These are phyloP conservation scores for Odontarrhena argentea DNA, from an alignment of 345 rosid genomes.

Conservation along the genomic window DNA sequence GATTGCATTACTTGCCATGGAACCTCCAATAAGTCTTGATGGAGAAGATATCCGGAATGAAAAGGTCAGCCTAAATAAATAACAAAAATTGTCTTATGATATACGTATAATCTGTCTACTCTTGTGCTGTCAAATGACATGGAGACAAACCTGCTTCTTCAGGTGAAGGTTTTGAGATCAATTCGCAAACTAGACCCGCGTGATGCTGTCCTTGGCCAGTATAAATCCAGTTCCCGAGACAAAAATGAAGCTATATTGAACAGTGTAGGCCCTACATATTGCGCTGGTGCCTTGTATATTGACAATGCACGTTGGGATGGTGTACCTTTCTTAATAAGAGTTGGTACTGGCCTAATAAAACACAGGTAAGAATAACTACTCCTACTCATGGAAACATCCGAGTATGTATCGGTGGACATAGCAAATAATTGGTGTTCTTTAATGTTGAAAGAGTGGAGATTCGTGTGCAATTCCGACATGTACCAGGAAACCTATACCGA, in stretches of 20 bases:
- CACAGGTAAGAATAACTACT: slow-evolving; percentile 52
- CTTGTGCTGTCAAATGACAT: slow-evolving; percentile 19
- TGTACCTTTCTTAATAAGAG: slow-evolving; percentile 69
- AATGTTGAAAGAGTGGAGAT: slow-evolving; percentile 63
- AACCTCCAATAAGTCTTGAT: slow-evolving; percentile 75
- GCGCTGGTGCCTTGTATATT: slow-evolving; percentile 71
- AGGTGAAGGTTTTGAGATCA: slow-evolving; percentile 79
- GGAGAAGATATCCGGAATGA: slow-evolving; percentile 85
- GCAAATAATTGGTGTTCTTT: slow-evolving; percentile 21
- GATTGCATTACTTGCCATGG: slow-evolving; percentile 80
- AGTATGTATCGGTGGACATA: not conserved
- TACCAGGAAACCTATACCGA: slow-evolving; percentile 69
- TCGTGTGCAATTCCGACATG: slow-evolving; percentile 64
- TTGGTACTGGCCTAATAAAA: slow-evolving; percentile 74
- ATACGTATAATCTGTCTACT: not conserved
- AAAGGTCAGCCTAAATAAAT: slow-evolving; percentile 48
- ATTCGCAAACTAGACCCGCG: slow-evolving; percentile 54
- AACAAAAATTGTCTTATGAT: slow-evolving; percentile 15
- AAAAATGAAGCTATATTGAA: slow-evolving; percentile 44
- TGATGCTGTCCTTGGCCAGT: slow-evolving; percentile 77
- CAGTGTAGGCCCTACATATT: slow-evolving; percentile 59
- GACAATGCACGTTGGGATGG: slow-evolving; percentile 92
- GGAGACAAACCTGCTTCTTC: slow-evolving; percentile 33
- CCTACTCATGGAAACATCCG: not conserved
- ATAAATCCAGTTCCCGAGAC: slow-evolving; percentile 52